These are phyloP conservation scores for Ascochyta pisi DNA, from an alignment of 2,329 filamentous ascomycete species.

Conservation along the genomic window DNA sequence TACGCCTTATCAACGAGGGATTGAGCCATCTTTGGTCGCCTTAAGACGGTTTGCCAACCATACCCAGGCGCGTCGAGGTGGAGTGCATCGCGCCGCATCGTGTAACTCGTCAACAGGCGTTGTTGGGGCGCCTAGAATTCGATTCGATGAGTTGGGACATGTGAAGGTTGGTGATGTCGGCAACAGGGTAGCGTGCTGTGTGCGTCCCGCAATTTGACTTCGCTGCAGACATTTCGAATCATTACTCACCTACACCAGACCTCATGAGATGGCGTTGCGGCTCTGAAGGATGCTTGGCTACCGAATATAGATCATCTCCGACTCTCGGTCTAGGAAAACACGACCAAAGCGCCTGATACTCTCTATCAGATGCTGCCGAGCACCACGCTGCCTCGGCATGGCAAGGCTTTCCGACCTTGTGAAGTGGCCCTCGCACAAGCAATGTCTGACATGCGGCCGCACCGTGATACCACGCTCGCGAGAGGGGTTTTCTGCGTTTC, in stretches of 20 bases:
- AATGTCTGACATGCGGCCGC: slow-evolving; percentile 6
- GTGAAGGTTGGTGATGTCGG: slow-evolving; percentile 15
- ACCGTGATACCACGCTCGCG: slow-evolving; percentile 3
- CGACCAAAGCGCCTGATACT: slow-evolving; percentile 1
- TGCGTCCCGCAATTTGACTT: slow-evolving; percentile 1
- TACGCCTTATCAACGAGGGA: slow-evolving; percentile 11
- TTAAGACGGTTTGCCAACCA: slow-evolving; percentile 1
- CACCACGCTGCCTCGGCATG: slow-evolving; percentile 8
- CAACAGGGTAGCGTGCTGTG: slow-evolving; percentile 11
- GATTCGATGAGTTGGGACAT: slow-evolving; percentile 8
- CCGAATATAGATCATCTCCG: slow-evolving; percentile 13
- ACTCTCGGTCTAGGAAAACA: background rate
- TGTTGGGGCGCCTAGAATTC: slow-evolving; percentile 12
- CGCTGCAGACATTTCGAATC: background rate
- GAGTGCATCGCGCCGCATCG: slow-evolving; percentile 10
- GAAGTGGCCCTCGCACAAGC: slow-evolving; percentile 6
- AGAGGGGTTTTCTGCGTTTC: background rate
- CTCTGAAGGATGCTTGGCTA: slow-evolving; percentile 17
- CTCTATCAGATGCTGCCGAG: slow-evolving; percentile 15
- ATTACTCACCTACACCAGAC: background rate
- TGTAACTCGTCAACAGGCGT: slow-evolving; percentile 9
- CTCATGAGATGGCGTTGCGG: slow-evolving; percentile 11
- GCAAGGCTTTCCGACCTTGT: background rate
- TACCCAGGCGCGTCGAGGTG: background rate
- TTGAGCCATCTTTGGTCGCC: slow-evolving; percentile 7